phyloP scores from a whole-genome alignment of 805 yeast genomes.

The Candida germanica region DNA sequence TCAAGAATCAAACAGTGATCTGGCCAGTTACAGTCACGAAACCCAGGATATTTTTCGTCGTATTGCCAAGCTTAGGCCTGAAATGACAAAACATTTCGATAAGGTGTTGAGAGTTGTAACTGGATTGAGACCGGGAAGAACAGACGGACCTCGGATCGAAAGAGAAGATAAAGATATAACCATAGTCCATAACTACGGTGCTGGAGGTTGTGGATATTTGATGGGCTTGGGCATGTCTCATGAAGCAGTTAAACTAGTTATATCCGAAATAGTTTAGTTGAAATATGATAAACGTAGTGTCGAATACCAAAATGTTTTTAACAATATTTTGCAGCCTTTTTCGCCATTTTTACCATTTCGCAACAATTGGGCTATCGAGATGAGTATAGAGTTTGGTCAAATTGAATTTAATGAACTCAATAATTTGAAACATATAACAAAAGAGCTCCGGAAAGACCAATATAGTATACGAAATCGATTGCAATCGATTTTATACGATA shows the following conservation, averaged over 20 bases:
- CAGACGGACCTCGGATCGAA: slow-evolving; percentile 74
- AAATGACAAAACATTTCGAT: slow-evolving; percentile 45
- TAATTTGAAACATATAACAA: slow-evolving; percentile 26
- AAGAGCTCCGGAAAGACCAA: slow-evolving; percentile 48
- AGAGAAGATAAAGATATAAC: slow-evolving; percentile 20
- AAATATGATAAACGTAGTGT: too few relatives aligned
- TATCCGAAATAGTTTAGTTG: not conserved
- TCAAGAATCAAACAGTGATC: slow-evolving; percentile 60
- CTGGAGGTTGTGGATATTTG: slow-evolving; percentile 64
- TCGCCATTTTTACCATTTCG: too few relatives aligned
- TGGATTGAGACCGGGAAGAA: slow-evolving; percentile 73
- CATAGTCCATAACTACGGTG: slow-evolving; percentile 68
- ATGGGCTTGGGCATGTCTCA: slow-evolving; percentile 61
- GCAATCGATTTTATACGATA: slow-evolving; percentile 68
- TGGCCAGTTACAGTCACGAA: slow-evolving; percentile 54
- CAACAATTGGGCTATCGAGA: not conserved
- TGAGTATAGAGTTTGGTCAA: slow-evolving; percentile 2
- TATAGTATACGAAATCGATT: slow-evolving; percentile 57
- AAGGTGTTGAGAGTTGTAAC: slow-evolving; percentile 58
- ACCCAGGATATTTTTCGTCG: slow-evolving; percentile 61
- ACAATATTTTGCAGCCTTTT: slow-evolving; percentile 2
- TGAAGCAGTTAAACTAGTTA: slow-evolving; percentile 39
- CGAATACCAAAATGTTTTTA: too few relatives aligned
- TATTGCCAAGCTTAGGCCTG: slow-evolving; percentile 50
- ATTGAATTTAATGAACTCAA: slow-evolving; percentile 18